These are phyloP conservation scores for Biscogniauxia mediterranea DNA, from an alignment of 2,329 filamentous ascomycete species.

Conservation along the genomic window DNA sequence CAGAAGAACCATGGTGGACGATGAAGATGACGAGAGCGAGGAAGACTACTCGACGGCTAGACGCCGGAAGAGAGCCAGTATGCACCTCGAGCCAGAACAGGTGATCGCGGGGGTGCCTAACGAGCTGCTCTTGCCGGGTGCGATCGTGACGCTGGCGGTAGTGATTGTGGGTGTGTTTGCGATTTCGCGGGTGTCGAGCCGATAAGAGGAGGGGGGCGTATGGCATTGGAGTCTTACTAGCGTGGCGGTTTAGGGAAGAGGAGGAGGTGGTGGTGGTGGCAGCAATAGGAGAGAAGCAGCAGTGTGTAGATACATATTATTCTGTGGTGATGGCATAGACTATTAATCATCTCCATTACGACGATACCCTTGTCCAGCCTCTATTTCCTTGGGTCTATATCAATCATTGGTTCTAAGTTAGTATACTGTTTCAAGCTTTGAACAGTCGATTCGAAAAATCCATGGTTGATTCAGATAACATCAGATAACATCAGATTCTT, in stretches of 20 bases:
- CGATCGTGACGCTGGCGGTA: constrained; percentile 90
- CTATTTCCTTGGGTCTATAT: background rate
- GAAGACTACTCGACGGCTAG: constrained; percentile 51
- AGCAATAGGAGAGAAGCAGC: background rate
- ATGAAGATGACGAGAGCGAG: constrained; percentile 55
- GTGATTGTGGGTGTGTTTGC: constrained; percentile 94
- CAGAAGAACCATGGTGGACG: constrained; percentile 40
- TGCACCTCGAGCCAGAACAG: constrained; percentile 62
- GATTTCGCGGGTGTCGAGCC: constrained; percentile 66
- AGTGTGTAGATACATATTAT: background rate
- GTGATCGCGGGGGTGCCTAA: constrained; percentile 91
- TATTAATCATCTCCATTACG: constrained; percentile 11
- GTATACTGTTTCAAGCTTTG: background rate
- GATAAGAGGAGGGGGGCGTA: constrained; percentile 31
- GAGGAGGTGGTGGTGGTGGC: too few relatives aligned
- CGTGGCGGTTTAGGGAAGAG: constrained; percentile 19
- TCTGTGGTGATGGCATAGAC: constrained; percentile 5
- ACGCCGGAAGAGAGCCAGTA: constrained; percentile 45
- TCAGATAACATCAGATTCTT: background rate
- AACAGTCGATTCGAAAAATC: background rate
- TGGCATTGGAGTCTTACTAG: background rate
- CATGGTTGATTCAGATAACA: background rate
- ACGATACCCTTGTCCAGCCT: background rate
- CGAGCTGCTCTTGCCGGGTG: constrained; percentile 87
- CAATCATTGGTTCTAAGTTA: background rate